Conservation (phyloP, 1,284 basidiomycete species). For the Cystobasidium slooffiae region DNA sequence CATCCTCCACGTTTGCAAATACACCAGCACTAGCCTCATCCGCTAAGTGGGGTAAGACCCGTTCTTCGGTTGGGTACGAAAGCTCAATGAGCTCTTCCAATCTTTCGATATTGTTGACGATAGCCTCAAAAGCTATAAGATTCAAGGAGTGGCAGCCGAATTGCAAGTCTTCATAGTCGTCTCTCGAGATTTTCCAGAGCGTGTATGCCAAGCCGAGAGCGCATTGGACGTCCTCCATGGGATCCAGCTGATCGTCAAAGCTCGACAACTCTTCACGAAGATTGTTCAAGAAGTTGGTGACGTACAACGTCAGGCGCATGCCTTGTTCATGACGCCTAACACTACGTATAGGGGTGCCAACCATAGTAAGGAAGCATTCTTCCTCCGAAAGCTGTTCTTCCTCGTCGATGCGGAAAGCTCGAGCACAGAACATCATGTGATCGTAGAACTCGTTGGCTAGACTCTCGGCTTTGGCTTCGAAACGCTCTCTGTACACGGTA, state of each 20-base stretch:
- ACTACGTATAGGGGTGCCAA: constrained; percentile 9
- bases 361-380: constrained; percentile 17
- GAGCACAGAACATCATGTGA: constrained; percentile 10
- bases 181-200: background rate
- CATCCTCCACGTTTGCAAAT: background rate
- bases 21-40: background rate
- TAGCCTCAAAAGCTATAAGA: constrained; percentile 10
- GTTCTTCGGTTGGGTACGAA: background rate
- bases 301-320: constrained; percentile 8
- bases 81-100: constrained; percentile 26
- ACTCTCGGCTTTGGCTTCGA: background rate
- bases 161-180: constrained; percentile 2
- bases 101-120: background rate
- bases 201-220: background rate
- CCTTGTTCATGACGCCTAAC: constrained; percentile 7
- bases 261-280: constrained; percentile 5
- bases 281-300: constrained; percentile 18
- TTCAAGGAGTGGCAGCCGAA: constrained; percentile 16
- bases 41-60: background rate
- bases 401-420: constrained; percentile 5
- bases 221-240: background rate
- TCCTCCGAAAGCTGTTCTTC: constrained; percentile 5
- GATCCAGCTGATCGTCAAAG: background rate
- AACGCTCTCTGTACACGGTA: background rate
- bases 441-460: constrained; percentile 1